Evolutionary conservation across 2,329 filamentous ascomycete species (phyloP).

Genomic region (Epichloe coenophiala): DNA sequence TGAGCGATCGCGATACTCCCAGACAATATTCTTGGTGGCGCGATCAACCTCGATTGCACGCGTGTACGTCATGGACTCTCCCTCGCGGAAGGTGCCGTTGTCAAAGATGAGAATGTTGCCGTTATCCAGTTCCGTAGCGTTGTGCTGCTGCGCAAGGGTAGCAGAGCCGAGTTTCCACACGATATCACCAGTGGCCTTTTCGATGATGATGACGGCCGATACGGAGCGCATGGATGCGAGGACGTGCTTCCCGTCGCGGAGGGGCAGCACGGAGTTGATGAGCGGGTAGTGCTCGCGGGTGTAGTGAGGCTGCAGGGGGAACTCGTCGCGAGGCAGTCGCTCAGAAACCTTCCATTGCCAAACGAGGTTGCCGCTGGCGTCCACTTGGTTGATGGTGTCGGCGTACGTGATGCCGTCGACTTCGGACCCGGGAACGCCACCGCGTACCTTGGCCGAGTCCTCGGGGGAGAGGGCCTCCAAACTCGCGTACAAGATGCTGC

Average conservation of each 20-base stretch:
- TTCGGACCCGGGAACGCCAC: slow-evolving; percentile 14
- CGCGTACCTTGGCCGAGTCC: slow-evolving; percentile 15
- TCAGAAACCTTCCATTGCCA: slow-evolving; percentile 19
- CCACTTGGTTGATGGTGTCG: slow-evolving; percentile 17
- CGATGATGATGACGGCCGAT: slow-evolving; percentile 16
- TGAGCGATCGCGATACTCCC: slow-evolving; percentile 17
- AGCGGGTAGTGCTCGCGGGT: slow-evolving; percentile 18
- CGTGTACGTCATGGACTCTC: slow-evolving; percentile 16
- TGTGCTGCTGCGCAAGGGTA: slow-evolving; percentile 17
- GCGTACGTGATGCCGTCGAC: slow-evolving; percentile 16
- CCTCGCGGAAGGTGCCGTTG: slow-evolving; percentile 15
- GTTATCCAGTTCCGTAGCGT: slow-evolving; percentile 16
- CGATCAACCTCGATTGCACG: slow-evolving; percentile 15
- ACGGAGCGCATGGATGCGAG: slow-evolving; percentile 17
- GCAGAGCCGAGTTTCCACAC: slow-evolving; percentile 14
- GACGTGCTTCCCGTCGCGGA: slow-evolving; percentile 15
- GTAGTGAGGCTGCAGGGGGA: slow-evolving; percentile 17
- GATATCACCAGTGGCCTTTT: slow-evolving; percentile 13
- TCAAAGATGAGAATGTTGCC: slow-evolving; percentile 20
- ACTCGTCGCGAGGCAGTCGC: slow-evolving; percentile 13
- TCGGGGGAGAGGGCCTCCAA: slow-evolving; percentile 13
- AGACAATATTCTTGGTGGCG: slow-evolving; percentile 12
- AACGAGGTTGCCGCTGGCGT: slow-evolving; percentile 10
- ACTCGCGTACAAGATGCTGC: slow-evolving; percentile 13
- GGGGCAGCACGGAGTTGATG: slow-evolving; percentile 16